Evolutionary conservation across 345 rosid species (phyloP).

Genomic region (Odontarrhena argentea): DNA sequence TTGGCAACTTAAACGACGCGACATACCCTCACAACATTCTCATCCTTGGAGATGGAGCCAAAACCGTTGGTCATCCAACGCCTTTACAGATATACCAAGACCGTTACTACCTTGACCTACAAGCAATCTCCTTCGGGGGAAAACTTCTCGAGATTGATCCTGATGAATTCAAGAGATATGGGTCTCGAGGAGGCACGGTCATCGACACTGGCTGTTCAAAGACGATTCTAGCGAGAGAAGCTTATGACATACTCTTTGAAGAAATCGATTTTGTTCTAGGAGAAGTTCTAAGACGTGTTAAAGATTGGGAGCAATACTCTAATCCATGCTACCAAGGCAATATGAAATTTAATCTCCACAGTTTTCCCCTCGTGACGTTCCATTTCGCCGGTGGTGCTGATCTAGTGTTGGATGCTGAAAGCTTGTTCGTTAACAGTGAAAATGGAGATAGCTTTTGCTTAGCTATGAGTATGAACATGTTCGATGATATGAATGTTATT

Average conservation of each 20-base stretch:
- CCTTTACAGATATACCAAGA: slow-evolving; percentile 27
- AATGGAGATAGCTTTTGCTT: slow-evolving; percentile 49
- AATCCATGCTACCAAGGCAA: slow-evolving; percentile 49
- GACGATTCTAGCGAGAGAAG: slow-evolving; percentile 32
- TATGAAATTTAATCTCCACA: slow-evolving; percentile 36
- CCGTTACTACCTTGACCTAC: slow-evolving; percentile 43
- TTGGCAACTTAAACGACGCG: slow-evolving; percentile 27
- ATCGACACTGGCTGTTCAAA: slow-evolving; percentile 39
- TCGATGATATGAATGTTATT: slow-evolving; percentile 44
- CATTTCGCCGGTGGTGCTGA: slow-evolving; percentile 58
- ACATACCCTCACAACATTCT: slow-evolving; percentile 32
- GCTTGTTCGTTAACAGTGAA: slow-evolving; percentile 50
- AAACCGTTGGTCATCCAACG: slow-evolving; percentile 31
- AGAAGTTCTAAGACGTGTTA: slow-evolving; percentile 26
- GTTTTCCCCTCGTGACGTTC: slow-evolving; percentile 53
- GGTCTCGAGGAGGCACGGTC: slow-evolving; percentile 34
- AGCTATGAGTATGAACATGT: slow-evolving; percentile 40
- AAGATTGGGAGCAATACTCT: slow-evolving; percentile 22
- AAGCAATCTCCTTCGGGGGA: slow-evolving; percentile 37
- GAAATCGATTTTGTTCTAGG: slow-evolving; percentile 33
- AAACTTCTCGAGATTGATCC: slow-evolving; percentile 37
- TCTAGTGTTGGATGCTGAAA: slow-evolving; percentile 46
- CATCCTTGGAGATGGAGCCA: slow-evolving; percentile 36
- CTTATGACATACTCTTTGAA: slow-evolving; percentile 34
- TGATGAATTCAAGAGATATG: slow-evolving; percentile 30